Percentiles rank a stretch among this genome's conserved stretches.
phyloP scores from a whole-genome alignment of 2,329 filamentous ascomycete species.

The Akanthomyces dipterigenus region DNA sequence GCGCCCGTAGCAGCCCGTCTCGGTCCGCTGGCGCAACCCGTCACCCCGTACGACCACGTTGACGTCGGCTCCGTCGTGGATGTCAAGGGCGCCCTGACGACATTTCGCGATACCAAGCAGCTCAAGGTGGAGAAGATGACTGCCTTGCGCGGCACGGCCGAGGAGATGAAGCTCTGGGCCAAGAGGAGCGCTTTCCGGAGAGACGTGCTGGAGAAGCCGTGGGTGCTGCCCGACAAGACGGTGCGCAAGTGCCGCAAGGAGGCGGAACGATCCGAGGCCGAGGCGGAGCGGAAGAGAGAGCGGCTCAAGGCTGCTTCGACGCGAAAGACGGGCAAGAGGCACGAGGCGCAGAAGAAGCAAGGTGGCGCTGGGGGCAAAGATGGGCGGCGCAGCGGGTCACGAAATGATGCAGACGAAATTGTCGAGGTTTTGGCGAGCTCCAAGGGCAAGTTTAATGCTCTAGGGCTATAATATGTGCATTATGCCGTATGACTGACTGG shows the following conservation, averaged over 20 bases:
- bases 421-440: conserved; percentile 9
- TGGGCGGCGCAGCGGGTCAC: background rate
- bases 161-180: conserved; percentile 55
- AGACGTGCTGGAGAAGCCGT: conserved; percentile 45
- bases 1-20: background rate
- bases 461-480: conserved; percentile 24
- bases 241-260: conserved; percentile 44
- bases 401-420: conserved; percentile 7
- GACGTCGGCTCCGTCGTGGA: conserved; percentile 51
- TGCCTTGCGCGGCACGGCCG: conserved; percentile 43
- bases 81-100: conserved; percentile 45
- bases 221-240: conserved; percentile 45
- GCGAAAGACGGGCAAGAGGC: background rate
- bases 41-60: conserved; percentile 25
- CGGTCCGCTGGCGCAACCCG: background rate
- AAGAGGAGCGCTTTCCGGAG: conserved; percentile 43
- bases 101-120: conserved; percentile 43
- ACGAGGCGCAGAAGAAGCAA: background rate
- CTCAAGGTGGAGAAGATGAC: conserved; percentile 45
- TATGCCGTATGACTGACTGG: background rate
- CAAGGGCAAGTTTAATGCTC: conserved; percentile 27
- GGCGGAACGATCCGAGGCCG: conserved; percentile 30
- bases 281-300: conserved; percentile 21
- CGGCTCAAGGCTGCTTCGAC: conserved; percentile 16
- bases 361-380: background rate